Evolutionary conservation across 805 yeast genomes (phyloP).

Genomic region (Candida ovalis): DNA sequence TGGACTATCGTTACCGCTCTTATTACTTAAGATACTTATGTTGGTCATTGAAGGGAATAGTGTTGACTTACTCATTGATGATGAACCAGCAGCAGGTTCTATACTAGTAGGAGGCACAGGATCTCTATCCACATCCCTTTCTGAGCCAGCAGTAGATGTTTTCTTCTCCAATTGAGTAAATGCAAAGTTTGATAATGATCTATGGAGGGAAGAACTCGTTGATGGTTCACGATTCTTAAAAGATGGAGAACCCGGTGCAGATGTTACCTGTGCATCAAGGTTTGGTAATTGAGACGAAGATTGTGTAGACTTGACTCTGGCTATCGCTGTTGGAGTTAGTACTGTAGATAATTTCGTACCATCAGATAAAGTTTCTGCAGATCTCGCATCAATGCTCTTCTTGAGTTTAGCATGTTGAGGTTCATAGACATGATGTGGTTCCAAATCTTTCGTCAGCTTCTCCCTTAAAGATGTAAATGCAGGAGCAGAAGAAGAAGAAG

Average conservation of each 20-base stretch:
- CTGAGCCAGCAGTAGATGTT: background rate
- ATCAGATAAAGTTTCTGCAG: background rate
- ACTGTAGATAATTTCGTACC: background rate
- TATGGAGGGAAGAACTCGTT: background rate
- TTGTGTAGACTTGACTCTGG: background rate
- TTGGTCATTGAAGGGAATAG: slow-evolving; percentile 1
- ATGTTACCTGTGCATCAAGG: background rate
- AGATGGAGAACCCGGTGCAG: slow-evolving; percentile 2
- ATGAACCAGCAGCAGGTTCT: background rate
- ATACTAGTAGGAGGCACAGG: background rate
- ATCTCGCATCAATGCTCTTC: background rate
- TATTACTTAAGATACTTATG: background rate
- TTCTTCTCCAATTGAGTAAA: background rate
- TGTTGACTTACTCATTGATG: background rate
- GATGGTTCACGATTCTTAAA: background rate
- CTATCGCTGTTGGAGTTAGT: background rate
- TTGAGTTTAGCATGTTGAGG: background rate
- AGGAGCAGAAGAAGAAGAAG: too few relatives aligned
- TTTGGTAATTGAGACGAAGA: background rate
- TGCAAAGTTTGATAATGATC: slow-evolving; percentile 1
- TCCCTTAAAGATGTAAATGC: background rate
- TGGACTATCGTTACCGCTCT: background rate
- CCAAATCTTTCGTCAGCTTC: background rate
- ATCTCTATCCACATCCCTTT: background rate
- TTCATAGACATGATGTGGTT: background rate